These are phyloP conservation scores for Fusarium sulawesiense DNA, from an alignment of 2,329 filamentous ascomycete genomes.

Conservation along the genomic window DNA sequence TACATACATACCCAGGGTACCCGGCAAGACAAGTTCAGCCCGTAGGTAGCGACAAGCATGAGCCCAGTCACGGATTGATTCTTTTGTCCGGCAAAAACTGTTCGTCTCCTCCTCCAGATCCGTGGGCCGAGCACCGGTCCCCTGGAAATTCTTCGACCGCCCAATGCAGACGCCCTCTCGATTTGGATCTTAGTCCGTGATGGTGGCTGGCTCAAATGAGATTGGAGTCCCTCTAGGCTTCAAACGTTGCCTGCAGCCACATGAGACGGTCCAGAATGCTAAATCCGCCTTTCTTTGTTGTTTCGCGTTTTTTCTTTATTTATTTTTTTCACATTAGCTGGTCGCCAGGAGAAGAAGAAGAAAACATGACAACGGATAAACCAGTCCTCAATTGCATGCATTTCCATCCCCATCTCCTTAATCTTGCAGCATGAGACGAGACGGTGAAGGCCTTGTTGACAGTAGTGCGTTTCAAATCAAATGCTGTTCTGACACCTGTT, in stretches of 20 bases:
- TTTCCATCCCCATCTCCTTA: conserved; percentile 21
- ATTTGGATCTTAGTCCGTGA: conserved; percentile 41
- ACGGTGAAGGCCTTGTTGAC: not conserved
- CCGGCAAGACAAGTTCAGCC: not conserved
- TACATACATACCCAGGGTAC: not conserved
- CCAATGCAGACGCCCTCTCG: conserved; percentile 37
- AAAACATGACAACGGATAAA: not conserved
- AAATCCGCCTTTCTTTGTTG: conserved; percentile 21
- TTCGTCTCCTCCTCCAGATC: conserved; percentile 7
- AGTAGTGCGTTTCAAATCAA: conserved; percentile 20
- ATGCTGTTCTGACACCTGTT: not conserved
- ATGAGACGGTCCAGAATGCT: conserved; percentile 16
- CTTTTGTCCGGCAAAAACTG: conserved; percentile 11
- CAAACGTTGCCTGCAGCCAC: conserved; percentile 25
- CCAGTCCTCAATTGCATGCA: not conserved
- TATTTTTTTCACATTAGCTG: not conserved
- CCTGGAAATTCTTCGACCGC: conserved; percentile 29
- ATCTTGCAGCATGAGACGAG: conserved; percentile 26
- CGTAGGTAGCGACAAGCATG: not conserved
- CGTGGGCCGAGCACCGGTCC: conserved; percentile 17
- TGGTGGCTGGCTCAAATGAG: conserved; percentile 45
- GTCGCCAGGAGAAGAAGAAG: not conserved
- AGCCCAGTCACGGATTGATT: not conserved
- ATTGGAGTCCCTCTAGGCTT: conserved; percentile 34
- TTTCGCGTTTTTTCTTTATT: conserved; percentile 7